phyloP scores from a whole-genome alignment of 805 yeast genomes.

The Starmera quercuum region DNA sequence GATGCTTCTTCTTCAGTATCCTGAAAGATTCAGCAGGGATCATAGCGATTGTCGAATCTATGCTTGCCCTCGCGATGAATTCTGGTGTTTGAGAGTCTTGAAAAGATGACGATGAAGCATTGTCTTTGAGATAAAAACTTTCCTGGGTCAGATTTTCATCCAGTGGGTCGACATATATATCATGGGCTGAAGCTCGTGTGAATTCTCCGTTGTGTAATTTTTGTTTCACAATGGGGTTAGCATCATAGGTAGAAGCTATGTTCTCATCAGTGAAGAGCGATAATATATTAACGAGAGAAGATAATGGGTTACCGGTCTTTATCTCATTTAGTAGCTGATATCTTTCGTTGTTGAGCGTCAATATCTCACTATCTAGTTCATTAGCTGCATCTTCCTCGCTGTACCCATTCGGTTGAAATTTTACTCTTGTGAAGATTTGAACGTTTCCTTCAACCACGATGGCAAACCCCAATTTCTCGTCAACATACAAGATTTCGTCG shows the following conservation, averaged over 20 bases:
- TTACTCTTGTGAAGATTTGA: conserved; percentile 62
- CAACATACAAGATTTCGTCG: conserved; percentile 70
- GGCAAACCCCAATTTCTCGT: conserved; percentile 76
- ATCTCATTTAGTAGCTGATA: conserved; percentile 76
- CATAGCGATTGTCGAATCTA: conserved; percentile 79
- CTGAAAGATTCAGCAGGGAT: conserved; percentile 82
- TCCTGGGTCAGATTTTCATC: conserved; percentile 6
- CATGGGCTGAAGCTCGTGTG: neutral
- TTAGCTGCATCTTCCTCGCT: conserved; percentile 2
- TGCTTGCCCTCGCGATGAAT: conserved; percentile 68
- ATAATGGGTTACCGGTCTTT: conserved; percentile 76
- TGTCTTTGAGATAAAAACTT: conserved; percentile 5
- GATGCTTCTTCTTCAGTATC: conserved; percentile 64
- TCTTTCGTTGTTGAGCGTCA: conserved; percentile 45
- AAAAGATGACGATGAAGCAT: neutral
- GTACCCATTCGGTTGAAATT: conserved; percentile 6
- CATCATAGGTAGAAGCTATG: conserved; percentile 2
- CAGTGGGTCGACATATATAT: conserved; percentile 13
- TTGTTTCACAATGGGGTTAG: neutral
- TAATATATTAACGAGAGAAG: conserved; percentile 74
- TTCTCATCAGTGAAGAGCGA: conserved; percentile 56
- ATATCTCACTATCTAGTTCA: conserved; percentile 17
- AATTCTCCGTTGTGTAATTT: conserved; percentile 1
- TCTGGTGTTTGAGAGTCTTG: conserved; percentile 18
- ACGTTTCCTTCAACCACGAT: conserved; percentile 90